Evolutionary conservation across 495 filamentous ascomycete genomes (phyloP).

Genomic region (Jackrogersella minutella): DNA sequence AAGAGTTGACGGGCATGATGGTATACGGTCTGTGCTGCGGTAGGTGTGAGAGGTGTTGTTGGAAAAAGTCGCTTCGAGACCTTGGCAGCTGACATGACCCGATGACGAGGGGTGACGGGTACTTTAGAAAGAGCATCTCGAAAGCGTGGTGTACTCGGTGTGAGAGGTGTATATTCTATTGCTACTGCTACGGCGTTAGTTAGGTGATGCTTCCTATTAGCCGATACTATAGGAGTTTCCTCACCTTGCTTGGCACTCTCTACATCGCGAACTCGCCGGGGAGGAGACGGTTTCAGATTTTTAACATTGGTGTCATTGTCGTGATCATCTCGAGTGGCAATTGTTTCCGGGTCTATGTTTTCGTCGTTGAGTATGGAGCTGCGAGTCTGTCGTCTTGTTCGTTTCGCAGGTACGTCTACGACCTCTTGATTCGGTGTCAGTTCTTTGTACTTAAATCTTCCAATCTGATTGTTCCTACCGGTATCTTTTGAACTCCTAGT

Average conservation of each 20-base stretch:
- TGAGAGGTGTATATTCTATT: conserved; percentile 64
- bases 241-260: conserved; percentile 38
- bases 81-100: conserved; percentile 59
- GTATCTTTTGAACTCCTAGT: conserved; percentile 62
- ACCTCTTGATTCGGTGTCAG: conserved; percentile 48
- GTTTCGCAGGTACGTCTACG: conserved; percentile 57
- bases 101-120: conserved; percentile 56
- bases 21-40: conserved; percentile 74
- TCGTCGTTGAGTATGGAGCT: conserved; percentile 50
- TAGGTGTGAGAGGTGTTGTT: conserved; percentile 70
- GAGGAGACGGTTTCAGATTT: conserved; percentile 37
- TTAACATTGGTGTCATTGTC: conserved; percentile 38
- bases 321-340: conserved; percentile 48
- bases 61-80: conserved; percentile 63
- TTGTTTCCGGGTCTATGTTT: conserved; percentile 61
- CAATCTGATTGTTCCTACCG: conserved; percentile 60
- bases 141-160: conserved; percentile 70
- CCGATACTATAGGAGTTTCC: conserved; percentile 4
- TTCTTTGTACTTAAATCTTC: too few species aligned
- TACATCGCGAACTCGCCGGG: conserved; percentile 31
- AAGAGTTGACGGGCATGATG: conserved; percentile 89
- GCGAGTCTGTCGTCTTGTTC: conserved; percentile 67
- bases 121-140: conserved; percentile 59
- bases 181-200: conserved; percentile 15
- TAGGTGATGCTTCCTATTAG: conserved; percentile 11